Evolutionary conservation across 2,329 filamentous ascomycete species (phyloP), one percentile per base, ranked within the genome.

Genomic region (Lachnellula cervina): DNA sequence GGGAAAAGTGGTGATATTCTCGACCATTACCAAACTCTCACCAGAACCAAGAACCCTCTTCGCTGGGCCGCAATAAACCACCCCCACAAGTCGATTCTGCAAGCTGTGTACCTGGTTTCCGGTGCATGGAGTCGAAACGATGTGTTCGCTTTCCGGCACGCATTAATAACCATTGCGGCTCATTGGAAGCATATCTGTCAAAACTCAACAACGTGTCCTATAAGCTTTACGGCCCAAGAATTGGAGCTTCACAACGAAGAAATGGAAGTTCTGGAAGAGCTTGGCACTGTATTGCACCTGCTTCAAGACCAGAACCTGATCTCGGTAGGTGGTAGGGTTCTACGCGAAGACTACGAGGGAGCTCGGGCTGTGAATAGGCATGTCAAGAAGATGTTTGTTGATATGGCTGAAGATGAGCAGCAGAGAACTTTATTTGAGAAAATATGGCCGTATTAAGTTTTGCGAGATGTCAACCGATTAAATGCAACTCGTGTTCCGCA

Each of bases 261-360:
- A 53, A 37, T 60, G 43, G 55, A 58, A 49, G 48, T 58, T 58
- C 3, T 58, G 37, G 58, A 60, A 58, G 52, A 46, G 35, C 52
- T 60, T 51, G 49, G 52, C 47, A 49, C 52, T 19, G 35, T 57
- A 14, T 46, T 58, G 45, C 52, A 58, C 43, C 49, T 55, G 54
- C 52, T 58, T 43, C 58, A 56, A 25, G 51, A 51, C 35, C 28
- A 60, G 40, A 54, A 58, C 48, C 45, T 56, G n/a, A 54, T 60
- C 43, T 46, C 55, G 32, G 19, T 56, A 35, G 55, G 46, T 38
- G 55, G 58, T 34, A 60, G 58, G 50, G 52, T 58, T 53, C 51
- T 52, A 37, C 49, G 55, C 49, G 58, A 56, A 49, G 23, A 52
- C n/a, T 58, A 55, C 47, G 50, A 55, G 35, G 40, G 51, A 17